Base-by-base conservation (phyloP, 2,329 filamentous ascomycete genomes). In the Aurifilum marmelostoma region DNA sequence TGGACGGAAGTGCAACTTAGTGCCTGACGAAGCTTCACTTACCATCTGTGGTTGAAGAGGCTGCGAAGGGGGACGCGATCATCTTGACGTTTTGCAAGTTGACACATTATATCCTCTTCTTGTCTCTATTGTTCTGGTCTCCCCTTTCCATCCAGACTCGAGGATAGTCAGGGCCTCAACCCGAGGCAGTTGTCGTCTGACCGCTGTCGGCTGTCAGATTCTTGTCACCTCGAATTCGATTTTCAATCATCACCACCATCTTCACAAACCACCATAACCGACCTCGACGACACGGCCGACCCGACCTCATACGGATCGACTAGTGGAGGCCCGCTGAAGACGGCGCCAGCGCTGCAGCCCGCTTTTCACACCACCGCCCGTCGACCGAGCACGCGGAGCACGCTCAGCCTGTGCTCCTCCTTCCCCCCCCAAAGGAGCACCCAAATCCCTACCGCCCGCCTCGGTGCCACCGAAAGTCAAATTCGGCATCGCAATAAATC, bases 131-230 rank as follows among this genome's bases (percentile, higher is more conserved):
- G 2, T 62, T n/a, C 54, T 39, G 63, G 61, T 52, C 59, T 43
- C 54, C 37, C 39, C 34, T 32, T 18, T 39, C 61, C 41, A 37
- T 18, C 4, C 12, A 34, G 47, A 24, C 29, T 37, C 32, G 29
- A 61, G 27, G 37, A 59, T 54, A 54, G 54, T 64, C 60, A 64
- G 8, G 54, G 21, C 29, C 16, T 24, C 34, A 24, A 18, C 29
- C 18, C 12, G 16, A 32, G 18, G 58, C 58, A n/a, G 43, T n/a
- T n/a, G 37, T 58, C 47, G 61, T 52, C 52, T 62, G 63, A 63
- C 75, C 74, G 73, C 74, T n/a, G 76, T 71, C 32, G 75, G 67
- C 71, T 76, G 21, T 67, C 67, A 77, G 72, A 71, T 63, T 74
- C 73, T 74, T 78, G 63, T 71, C 43, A 71, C 74, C 69, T 74